phyloP scores from a whole-genome alignment of 352 stramenopile species.

The Globisporangium ultimum region DNA sequence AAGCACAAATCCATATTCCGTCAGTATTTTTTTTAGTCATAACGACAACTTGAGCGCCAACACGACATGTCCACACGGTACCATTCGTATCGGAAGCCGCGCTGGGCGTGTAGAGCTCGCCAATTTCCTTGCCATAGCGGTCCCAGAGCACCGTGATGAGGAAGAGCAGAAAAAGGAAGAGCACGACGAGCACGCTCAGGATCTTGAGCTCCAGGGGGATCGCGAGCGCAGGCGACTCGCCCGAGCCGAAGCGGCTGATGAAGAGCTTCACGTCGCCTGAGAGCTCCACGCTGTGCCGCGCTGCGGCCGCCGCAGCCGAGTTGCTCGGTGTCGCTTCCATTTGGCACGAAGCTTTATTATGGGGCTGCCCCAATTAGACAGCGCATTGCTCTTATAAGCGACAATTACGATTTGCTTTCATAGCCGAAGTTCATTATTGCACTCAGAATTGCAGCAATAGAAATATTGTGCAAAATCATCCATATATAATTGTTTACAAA shows the following conservation, averaged over 20 bases:
- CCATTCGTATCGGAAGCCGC: conserved; percentile 23
- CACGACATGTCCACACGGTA: conserved; percentile 5
- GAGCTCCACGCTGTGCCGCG: conserved; percentile 19
- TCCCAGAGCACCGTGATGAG: conserved; percentile 83
- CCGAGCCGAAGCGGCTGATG: conserved; percentile 11
- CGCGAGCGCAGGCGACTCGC: conserved; percentile 25
- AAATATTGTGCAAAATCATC: too few relatives aligned
- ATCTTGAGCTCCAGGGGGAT: conserved; percentile 69
- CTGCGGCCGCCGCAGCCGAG: conserved; percentile 12
- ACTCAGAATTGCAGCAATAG: too few relatives aligned
- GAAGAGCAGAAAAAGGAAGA: conserved; percentile 81
- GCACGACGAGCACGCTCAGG: conserved; percentile 50
- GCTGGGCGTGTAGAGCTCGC: conserved; percentile 68
- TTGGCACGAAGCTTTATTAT: background rate
- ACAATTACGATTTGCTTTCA: conserved; percentile 4
- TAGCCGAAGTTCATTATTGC: too few relatives aligned
- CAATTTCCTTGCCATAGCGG: conserved; percentile 80
- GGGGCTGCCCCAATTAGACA: too few relatives aligned
- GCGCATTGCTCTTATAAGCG: background rate
- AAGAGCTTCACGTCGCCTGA: conserved; percentile 23
- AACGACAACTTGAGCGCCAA: too few relatives aligned
- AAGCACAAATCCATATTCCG: too few relatives aligned
- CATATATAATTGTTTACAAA: too few relatives aligned
- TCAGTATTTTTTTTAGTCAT: too few relatives aligned
- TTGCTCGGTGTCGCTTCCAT: conserved; percentile 14